Evolutionary conservation across 176 grass and related monocot species (phyloP).

Genomic region (Lolium rigidum): DNA sequence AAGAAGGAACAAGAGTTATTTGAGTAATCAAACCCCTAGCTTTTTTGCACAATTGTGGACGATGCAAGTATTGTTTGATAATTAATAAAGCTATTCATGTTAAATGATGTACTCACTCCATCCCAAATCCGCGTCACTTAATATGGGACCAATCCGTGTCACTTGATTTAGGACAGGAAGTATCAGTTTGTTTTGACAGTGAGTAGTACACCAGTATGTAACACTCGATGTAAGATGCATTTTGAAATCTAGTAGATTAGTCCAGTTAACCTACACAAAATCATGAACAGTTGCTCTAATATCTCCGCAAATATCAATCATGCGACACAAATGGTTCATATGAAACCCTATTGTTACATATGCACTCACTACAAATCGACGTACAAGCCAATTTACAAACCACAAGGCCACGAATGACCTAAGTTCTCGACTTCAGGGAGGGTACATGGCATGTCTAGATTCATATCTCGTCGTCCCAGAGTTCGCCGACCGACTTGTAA

Average conservation of each 20-base stretch:
- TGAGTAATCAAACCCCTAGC: not conserved
- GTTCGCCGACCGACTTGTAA: constrained; percentile 59
- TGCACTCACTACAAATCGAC: constrained; percentile 6
- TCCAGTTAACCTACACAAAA: not conserved
- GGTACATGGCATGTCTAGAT: not conserved
- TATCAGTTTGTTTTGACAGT: no score
- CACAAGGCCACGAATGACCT: no score
- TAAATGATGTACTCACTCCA: no score
- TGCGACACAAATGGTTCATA: not conserved
- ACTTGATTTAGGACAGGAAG: no score
- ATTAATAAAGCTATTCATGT: not conserved
- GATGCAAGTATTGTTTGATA: not conserved
- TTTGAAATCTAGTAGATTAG: not conserved
- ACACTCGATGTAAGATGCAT: not conserved
- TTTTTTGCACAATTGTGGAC: not conserved
- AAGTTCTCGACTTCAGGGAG: no score
- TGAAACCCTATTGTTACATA: constrained; percentile 24
- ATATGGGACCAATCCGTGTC: no score
- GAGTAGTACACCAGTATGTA: not conserved
- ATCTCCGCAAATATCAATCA: constrained; percentile 4
- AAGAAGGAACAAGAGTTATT: not conserved
- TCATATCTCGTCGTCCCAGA: constrained; percentile 79
- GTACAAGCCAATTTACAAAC: constrained; percentile 11
- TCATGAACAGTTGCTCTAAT: not conserved
- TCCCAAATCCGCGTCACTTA: no score